Evolutionary conservation across 164 flowering plant genomes (phyloP).

Genomic region (Liriodendron chinense): DNA sequence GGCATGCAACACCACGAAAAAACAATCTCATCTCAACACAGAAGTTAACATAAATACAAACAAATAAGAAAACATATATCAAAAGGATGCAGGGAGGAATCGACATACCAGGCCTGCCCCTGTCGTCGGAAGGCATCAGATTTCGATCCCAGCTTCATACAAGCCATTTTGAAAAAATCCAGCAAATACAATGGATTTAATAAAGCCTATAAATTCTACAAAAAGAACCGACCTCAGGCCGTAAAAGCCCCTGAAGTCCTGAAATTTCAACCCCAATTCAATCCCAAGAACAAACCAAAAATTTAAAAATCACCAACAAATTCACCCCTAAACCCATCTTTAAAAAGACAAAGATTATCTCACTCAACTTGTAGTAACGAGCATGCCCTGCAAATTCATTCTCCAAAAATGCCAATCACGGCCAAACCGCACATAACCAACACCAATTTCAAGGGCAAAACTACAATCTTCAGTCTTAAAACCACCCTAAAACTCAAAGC

Average conservation of each 20-base stretch:
- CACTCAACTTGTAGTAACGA: no score
- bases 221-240: not conserved
- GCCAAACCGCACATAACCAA: not conserved
- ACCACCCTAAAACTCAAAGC: not conserved
- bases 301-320: not conserved
- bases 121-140: conserved; percentile 69
- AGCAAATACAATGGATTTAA: not conserved
- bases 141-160: conserved; percentile 89
- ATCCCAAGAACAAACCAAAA: not conserved
- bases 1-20: not conserved
- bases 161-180: conserved; percentile 47
- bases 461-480: not conserved
- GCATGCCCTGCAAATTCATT: no score
- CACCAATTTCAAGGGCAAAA: not conserved
- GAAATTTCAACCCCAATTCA: not conserved
- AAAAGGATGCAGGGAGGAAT: not conserved
- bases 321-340: not conserved
- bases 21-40: not conserved
- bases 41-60: not conserved
- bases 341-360: no score
- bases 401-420: not conserved
- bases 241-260: not conserved
- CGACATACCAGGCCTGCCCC: conserved; percentile 85
- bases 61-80: not conserved
- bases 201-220: not conserved